These are phyloP conservation scores for Fusarium sp. DNA, from an alignment of 2,329 filamentous ascomycete genomes.

Conservation along the genomic window DNA sequence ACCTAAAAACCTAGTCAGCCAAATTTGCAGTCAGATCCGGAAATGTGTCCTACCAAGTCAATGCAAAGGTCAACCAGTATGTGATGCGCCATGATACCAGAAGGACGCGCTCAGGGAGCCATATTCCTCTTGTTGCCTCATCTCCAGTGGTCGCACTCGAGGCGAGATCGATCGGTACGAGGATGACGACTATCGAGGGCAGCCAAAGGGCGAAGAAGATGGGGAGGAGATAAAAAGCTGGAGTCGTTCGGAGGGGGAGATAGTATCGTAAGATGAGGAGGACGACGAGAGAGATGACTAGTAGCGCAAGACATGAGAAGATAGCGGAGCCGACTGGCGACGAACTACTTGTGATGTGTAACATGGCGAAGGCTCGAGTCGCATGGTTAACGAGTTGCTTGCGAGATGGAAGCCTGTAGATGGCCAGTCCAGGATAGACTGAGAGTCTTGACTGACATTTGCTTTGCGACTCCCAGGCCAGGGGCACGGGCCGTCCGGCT, in stretches of 20 bases:
- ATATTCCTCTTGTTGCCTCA: constrained; percentile 81
- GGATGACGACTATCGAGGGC: constrained; percentile 88
- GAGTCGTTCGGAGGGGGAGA: constrained; percentile 89
- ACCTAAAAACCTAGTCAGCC: constrained; percentile 62
- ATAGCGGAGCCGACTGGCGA: constrained; percentile 82
- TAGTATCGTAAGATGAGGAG: constrained; percentile 90
- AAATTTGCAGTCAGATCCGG: not conserved
- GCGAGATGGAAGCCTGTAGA: constrained; percentile 36
- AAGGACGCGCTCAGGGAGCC: constrained; percentile 82
- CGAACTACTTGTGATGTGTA: constrained; percentile 62
- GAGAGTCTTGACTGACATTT: constrained; percentile 28
- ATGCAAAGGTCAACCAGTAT: constrained; percentile 95
- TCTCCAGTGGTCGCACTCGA: constrained; percentile 82
- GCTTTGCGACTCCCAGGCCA: constrained; percentile 24
- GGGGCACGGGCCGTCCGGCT: constrained; percentile 41
- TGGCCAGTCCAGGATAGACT: constrained; percentile 12
- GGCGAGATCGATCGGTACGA: constrained; percentile 95
- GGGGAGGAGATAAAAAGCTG: constrained; percentile 88
- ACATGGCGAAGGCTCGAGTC: constrained; percentile 56
- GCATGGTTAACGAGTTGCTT: constrained; percentile 45
- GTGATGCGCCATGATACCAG: constrained; percentile 93
- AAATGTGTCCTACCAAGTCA: constrained; percentile 80
- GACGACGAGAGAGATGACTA: constrained; percentile 80
- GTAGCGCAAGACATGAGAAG: constrained; percentile 79
- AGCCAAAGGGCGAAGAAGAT: constrained; percentile 97